A percentile compares a stretch with the other conserved stretches of the same genome.
phyloP scores from a whole-genome alignment of 441 rosid species.

The Croton setiger region DNA sequence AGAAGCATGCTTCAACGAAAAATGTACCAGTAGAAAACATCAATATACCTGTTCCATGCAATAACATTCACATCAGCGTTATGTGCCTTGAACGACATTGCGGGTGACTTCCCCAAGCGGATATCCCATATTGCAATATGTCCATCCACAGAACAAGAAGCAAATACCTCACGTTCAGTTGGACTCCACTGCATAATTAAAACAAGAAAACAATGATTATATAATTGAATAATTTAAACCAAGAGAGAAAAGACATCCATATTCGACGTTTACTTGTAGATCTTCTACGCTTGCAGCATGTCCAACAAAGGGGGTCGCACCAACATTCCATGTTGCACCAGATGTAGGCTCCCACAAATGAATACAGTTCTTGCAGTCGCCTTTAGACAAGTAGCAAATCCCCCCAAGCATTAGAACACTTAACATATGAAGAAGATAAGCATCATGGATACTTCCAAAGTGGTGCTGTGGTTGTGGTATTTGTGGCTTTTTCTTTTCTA shows the following conservation, averaged over 20 bases:
- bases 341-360: conserved; percentile 92
- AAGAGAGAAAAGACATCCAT: conserved; percentile 7
- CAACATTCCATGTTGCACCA: conserved; percentile 72
- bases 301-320: conserved; percentile 60
- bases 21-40: conserved; percentile 4
- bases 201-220: conserved; percentile 14
- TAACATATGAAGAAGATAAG: conserved; percentile 14
- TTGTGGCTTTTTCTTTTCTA: background rate
- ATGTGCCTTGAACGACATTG: conserved; percentile 73
- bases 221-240: background rate
- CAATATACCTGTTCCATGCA: conserved; percentile 85
- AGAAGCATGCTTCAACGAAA: background rate
- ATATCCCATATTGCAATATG: conserved; percentile 85
- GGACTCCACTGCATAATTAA: conserved; percentile 82
- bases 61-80: conserved; percentile 91
- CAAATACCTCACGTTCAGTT: conserved; percentile 70
- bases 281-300: conserved; percentile 93
- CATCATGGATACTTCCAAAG: background rate
- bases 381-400: conserved; percentile 28
- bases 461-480: background rate
- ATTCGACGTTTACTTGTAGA: conserved; percentile 51
- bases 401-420: conserved; percentile 15
- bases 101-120: conserved; percentile 64
- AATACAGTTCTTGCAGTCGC: conserved; percentile 83
- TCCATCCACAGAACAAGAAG: conserved; percentile 85